These are phyloP conservation scores for Paradendryphiella salina DNA, from an alignment of 2,329 filamentous ascomycete genomes.

Conservation along the genomic window DNA sequence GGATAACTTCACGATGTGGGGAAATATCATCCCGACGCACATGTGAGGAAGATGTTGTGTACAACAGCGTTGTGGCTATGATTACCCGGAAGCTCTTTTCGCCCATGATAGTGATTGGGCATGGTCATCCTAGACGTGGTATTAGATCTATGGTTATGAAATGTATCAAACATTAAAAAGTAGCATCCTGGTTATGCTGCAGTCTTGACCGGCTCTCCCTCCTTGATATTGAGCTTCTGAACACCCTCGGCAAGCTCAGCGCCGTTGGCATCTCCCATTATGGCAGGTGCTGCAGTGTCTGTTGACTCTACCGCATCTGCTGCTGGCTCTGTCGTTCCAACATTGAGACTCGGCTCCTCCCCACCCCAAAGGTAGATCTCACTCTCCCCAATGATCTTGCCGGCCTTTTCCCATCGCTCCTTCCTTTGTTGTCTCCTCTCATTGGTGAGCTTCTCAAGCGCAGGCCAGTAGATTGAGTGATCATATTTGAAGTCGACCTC, in stretches of 20 bases:
- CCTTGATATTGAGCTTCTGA: conserved; percentile 31
- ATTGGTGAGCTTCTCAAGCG: conserved; percentile 71
- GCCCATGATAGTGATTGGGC: no score
- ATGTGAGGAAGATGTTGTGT: no score
- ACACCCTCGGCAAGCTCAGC: conserved; percentile 26
- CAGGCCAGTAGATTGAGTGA: conserved; percentile 86
- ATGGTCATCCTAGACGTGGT: neutral
- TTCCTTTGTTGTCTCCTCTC: conserved; percentile 65
- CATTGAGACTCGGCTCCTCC: conserved; percentile 34
- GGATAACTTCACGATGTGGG: no score
- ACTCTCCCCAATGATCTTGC: conserved; percentile 80
- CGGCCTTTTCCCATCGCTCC: conserved; percentile 76
- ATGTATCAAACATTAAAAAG: neutral
- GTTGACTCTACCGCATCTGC: neutral
- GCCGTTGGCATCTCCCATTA: neutral
- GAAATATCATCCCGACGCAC: no score
- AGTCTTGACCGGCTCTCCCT: conserved; percentile 23
- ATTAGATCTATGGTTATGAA: neutral
- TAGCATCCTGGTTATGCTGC: conserved; percentile 3
- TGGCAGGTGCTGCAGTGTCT: conserved; percentile 2
- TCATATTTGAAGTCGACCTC: conserved; percentile 89
- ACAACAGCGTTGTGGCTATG: no score
- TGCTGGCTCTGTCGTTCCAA: conserved; percentile 7
- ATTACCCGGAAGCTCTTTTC: no score
- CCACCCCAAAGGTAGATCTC: conserved; percentile 87